phyloP scores from a whole-genome alignment of 257 asterid species.

The Solanum bulbocastanum region DNA sequence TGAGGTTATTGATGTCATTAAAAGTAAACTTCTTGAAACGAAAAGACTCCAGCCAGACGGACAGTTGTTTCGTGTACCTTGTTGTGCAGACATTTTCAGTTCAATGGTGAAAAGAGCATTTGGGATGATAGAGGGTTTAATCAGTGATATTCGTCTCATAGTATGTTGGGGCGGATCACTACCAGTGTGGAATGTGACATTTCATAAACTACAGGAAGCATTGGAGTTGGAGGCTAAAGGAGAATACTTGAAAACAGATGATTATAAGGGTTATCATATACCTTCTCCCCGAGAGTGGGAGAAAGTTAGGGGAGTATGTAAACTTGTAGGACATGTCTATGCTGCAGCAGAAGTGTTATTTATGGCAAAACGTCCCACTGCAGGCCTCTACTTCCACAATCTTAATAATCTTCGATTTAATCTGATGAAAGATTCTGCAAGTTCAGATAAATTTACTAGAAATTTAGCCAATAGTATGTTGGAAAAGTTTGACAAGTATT shows the following conservation, averaged over 20 bases:
- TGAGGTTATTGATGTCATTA: background rate
- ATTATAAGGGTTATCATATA: background rate
- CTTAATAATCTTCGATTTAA: constrained; percentile 5
- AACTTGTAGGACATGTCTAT: constrained; percentile 7
- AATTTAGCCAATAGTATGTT: constrained; percentile 1
- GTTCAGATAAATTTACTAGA: constrained; percentile 1
- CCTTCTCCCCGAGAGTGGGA: constrained; percentile 16
- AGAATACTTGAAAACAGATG: background rate
- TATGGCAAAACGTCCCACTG: constrained; percentile 1
- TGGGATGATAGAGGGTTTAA: background rate
- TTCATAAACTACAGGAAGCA: background rate
- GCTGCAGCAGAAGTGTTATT: constrained; percentile 10
- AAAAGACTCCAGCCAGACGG: background rate
- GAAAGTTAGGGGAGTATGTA: constrained; percentile 8
- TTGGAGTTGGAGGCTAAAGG: constrained; percentile 10
- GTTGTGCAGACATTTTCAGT: constrained; percentile 13
- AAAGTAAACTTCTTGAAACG: background rate
- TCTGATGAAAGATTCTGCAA: background rate
- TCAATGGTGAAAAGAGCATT: constrained; percentile 10
- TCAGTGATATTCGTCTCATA: background rate
- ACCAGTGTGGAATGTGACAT: constrained; percentile 3
- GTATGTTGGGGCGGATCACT: background rate
- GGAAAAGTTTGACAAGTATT: constrained; percentile 1
- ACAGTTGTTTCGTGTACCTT: constrained; percentile 1
- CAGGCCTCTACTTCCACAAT: constrained; percentile 5